Evolutionary conservation across 768 basidiomycete genomes (phyloP).

Genomic region (Pisolithus tinctorius): DNA sequence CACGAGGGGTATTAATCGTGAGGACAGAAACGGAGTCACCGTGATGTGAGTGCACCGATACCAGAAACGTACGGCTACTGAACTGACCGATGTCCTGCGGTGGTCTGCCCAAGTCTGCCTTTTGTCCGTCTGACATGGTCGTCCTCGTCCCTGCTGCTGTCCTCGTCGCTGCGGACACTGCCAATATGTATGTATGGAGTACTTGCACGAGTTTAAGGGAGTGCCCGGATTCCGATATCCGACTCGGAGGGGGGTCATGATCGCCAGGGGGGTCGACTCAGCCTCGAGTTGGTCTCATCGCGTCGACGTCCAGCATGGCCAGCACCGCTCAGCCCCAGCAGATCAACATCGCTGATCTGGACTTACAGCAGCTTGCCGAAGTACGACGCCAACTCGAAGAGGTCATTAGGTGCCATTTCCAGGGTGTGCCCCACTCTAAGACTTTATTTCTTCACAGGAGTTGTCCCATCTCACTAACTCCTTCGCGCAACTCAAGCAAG

Average conservation of each 20-base stretch:
- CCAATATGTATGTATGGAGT: slow-evolving; percentile 3
- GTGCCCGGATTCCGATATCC: no score
- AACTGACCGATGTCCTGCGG: slow-evolving; percentile 52
- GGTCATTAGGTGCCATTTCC: slow-evolving; percentile 32
- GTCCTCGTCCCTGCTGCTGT: slow-evolving; percentile 9
- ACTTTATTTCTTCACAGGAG: slow-evolving; percentile 49
- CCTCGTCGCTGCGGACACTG: slow-evolving; percentile 17
- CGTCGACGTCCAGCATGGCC: slow-evolving; percentile 24
- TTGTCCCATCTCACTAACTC: slow-evolving; percentile 86
- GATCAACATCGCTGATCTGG: slow-evolving; percentile 76
- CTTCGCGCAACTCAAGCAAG: slow-evolving; percentile 87
- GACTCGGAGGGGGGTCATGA: no score
- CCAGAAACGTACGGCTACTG: not conserved
- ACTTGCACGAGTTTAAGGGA: not conserved
- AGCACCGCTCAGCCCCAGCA: slow-evolving; percentile 49
- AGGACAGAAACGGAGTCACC: slow-evolving; percentile 1
- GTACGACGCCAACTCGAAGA: slow-evolving; percentile 91
- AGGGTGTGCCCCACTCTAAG: slow-evolving; percentile 1
- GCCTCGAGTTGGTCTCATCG: no score
- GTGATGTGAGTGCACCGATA: not conserved
- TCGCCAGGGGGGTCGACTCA: no score
- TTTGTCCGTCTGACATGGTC: slow-evolving; percentile 26
- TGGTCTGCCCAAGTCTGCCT: slow-evolving; percentile 15
- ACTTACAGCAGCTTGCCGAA: slow-evolving; percentile 79
- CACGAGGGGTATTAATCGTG: not conserved